Conservation (phyloP, 768 basidiomycete species). For the Termitomyces sp. region DNA sequence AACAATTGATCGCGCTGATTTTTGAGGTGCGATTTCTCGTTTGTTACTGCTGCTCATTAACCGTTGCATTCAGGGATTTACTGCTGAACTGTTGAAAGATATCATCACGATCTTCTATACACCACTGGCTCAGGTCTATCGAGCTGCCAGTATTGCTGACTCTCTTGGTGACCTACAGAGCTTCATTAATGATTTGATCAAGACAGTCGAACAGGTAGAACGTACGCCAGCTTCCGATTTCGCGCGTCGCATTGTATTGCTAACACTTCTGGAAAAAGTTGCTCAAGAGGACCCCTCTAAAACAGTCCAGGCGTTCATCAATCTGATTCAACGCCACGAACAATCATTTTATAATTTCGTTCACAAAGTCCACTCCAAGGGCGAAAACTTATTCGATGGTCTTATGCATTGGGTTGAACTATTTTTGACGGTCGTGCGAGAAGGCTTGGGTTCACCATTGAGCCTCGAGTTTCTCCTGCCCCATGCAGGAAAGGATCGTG, state of each 20-base stretch:
- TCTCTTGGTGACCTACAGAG: constrained; percentile 88
- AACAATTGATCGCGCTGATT: constrained; percentile 88
- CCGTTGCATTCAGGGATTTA: constrained; percentile 64
- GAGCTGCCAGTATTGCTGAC: constrained; percentile 95
- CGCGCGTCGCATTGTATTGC: not conserved
- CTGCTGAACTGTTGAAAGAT: constrained; percentile 93
- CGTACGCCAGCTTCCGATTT: constrained; percentile 58
- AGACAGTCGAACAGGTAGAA: constrained; percentile 86
- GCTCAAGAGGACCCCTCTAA: constrained; percentile 77
- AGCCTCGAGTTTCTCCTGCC: constrained; percentile 91
- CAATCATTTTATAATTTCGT: constrained; percentile 96
- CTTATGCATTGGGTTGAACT: constrained; percentile 98
- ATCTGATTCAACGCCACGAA: constrained; percentile 91
- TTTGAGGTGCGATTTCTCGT: constrained; percentile 68
- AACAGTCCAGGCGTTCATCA: constrained; percentile 91
- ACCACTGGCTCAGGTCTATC: constrained; percentile 94
- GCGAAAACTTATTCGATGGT: constrained; percentile 87
- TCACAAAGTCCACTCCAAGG: constrained; percentile 97
- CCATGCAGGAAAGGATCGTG: constrained; percentile 73
- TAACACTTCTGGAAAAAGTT: constrained; percentile 40
- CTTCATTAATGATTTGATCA: constrained; percentile 93
- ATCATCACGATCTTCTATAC: constrained; percentile 99
- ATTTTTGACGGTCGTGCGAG: constrained; percentile 86
- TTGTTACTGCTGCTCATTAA: not conserved
- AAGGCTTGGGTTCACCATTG: constrained; percentile 73